These are phyloP conservation scores for Rhododendron kiyosumense DNA, from an alignment of 148 eudicot species.

Conservation along the genomic window DNA sequence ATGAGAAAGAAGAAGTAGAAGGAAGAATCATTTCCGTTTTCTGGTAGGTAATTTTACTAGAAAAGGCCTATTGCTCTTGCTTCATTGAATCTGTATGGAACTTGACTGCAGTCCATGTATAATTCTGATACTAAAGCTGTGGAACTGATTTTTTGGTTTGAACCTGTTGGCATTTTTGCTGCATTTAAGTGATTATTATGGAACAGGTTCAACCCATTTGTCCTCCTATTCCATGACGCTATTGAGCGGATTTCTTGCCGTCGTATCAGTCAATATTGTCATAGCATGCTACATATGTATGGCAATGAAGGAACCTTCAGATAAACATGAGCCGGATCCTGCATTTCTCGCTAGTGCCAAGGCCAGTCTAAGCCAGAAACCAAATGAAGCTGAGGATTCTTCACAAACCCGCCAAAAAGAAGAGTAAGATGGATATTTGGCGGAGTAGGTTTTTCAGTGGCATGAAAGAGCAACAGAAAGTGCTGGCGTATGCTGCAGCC, in stretches of 20 bases:
- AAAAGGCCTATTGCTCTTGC: too few relatives aligned
- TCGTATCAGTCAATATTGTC: conserved; percentile 74
- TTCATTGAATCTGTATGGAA: neutral
- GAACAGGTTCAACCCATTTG: conserved; percentile 50
- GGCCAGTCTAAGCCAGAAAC: conserved; percentile 41
- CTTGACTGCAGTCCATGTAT: neutral
- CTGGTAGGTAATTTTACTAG: too few relatives aligned
- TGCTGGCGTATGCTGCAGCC: neutral
- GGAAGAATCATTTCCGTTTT: too few relatives aligned
- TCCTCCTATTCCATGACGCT: conserved; percentile 59
- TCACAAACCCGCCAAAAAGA: conserved; percentile 26
- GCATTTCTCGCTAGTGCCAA: conserved; percentile 55
- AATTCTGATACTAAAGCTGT: neutral
- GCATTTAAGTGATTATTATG: conserved; percentile 9
- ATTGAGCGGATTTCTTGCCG: conserved; percentile 84
- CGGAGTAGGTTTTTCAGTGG: neutral
- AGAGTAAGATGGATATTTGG: conserved; percentile 25
- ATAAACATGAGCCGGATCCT: conserved; percentile 71
- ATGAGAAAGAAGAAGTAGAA: too few relatives aligned
- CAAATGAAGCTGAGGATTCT: conserved; percentile 27
- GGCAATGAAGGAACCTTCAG: conserved; percentile 77
- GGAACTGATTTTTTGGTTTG: neutral
- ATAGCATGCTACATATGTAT: conserved; percentile 64
- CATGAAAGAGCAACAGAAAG: neutral
- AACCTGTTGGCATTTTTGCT: neutral